Evolutionary conservation across 2,329 filamentous ascomycete genomes (phyloP).

Genomic region (Camptophora hylomeconis): DNA sequence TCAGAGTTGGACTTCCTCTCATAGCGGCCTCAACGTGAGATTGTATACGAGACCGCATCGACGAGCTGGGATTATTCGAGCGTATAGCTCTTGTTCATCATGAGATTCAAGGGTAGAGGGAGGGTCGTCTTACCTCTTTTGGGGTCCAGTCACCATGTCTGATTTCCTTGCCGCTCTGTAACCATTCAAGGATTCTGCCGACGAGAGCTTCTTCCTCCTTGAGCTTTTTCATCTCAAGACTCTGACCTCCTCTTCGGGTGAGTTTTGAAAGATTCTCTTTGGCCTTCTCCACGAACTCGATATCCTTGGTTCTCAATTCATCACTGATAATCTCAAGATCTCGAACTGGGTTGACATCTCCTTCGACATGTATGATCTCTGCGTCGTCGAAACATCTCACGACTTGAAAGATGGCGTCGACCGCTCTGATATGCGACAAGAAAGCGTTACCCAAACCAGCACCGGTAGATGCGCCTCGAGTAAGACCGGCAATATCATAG

Average conservation of each 20-base stretch:
- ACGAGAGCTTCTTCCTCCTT: conserved; percentile 89
- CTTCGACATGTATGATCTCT: conserved; percentile 98
- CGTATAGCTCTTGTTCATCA: conserved; percentile 98
- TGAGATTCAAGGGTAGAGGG: conserved; percentile 32
- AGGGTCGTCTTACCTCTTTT: conserved; percentile 69
- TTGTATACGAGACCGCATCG: conserved; percentile 61
- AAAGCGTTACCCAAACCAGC: conserved; percentile 96
- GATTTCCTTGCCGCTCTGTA: conserved; percentile 85
- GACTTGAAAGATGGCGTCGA: conserved; percentile 96
- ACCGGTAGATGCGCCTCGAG: conserved; percentile 88
- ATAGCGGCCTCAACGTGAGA: conserved; percentile 63
- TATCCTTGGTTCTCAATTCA: conserved; percentile 93
- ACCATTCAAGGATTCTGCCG: conserved; percentile 70
- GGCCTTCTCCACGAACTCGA: conserved; percentile 95
- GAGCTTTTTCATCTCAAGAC: conserved; percentile 93
- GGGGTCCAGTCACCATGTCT: conserved; percentile 78
- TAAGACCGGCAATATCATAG: conserved; percentile 96
- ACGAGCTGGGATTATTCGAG: conserved; percentile 99
- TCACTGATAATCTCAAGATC: conserved; percentile 96
- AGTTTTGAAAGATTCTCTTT: conserved; percentile 87
- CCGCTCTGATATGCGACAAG: conserved; percentile 94
- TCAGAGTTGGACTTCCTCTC: conserved; percentile 78
- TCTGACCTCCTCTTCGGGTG: conserved; percentile 86
- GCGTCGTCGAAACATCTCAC: conserved; percentile 97
- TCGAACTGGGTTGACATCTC: conserved; percentile 87